A percentile compares a stretch with the other conserved stretches of the same genome.
These are phyloP conservation scores for Ophiocordyceps camponoti-floridani DNA, from an alignment of 2,329 filamentous ascomycete genomes.

Conservation along the genomic window DNA sequence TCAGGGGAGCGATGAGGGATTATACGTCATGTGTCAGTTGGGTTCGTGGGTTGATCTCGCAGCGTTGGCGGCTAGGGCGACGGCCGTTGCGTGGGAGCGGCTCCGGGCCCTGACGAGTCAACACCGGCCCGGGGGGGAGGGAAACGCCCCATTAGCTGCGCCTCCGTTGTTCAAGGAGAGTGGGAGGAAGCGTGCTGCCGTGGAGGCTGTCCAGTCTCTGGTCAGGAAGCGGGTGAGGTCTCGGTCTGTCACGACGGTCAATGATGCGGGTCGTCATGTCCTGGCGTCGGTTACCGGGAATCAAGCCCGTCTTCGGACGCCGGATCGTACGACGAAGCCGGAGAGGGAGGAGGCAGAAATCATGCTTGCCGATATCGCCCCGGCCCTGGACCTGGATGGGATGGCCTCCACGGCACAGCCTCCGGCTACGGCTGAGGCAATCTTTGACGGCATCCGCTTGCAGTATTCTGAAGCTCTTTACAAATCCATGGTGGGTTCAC, in stretches of 20 bases:
- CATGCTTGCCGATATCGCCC: neutral
- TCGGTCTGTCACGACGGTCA: constrained; percentile 20
- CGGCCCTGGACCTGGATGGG: neutral
- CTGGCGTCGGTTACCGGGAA: constrained; percentile 4
- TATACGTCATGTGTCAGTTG: constrained; percentile 53
- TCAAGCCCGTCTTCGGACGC: constrained; percentile 5
- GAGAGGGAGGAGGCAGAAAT: constrained; percentile 4
- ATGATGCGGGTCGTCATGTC: constrained; percentile 7
- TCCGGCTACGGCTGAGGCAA: constrained; percentile 27
- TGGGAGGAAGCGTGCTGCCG: constrained; percentile 39
- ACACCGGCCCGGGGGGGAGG: constrained; percentile 4
- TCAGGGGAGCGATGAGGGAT: constrained; percentile 27
- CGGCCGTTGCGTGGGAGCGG: constrained; percentile 15
- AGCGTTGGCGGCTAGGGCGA: constrained; percentile 30
- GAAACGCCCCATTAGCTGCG: constrained; percentile 17
- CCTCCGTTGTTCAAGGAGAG: constrained; percentile 27
- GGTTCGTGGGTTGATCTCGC: constrained; percentile 46
- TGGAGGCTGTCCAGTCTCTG: constrained; percentile 44
- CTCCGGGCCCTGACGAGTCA: constrained; percentile 8
- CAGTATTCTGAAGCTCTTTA: constrained; percentile 44
- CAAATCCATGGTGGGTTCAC: constrained; percentile 36
- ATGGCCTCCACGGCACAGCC: constrained; percentile 3
- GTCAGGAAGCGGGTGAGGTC: constrained; percentile 33
- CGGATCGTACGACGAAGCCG: constrained; percentile 4
- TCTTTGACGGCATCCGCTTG: constrained; percentile 38